A percentile compares a stretch with the other conserved stretches of the same genome.
Conservation (phyloP, 148 eudicot species). For the Arctostaphylos glauca region DNA sequence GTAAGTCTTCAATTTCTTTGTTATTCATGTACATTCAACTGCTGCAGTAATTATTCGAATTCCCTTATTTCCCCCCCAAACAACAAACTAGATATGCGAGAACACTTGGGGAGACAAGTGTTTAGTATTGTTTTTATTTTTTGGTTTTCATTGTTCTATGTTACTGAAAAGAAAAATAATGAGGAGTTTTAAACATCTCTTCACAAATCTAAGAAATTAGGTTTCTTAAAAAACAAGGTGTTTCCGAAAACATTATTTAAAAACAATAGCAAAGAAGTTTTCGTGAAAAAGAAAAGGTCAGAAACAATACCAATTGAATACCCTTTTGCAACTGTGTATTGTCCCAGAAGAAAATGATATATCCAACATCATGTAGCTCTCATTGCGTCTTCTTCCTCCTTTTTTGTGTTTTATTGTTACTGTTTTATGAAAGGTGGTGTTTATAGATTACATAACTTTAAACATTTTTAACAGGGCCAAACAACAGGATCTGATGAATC, state of each 20-base stretch:
- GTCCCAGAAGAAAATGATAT: not conserved
- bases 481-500: constrained; percentile 44
- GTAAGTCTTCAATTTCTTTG: constrained; percentile 37
- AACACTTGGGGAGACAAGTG: not conserved
- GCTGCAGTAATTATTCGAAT: not conserved
- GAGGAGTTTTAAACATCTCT: not conserved
- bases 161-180: not conserved
- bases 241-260: no score
- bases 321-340: not conserved
- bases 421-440: not conserved
- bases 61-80: not conserved
- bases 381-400: not conserved
- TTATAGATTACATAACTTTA: not conserved
- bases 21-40: not conserved
- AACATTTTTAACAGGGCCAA: constrained; percentile 25
- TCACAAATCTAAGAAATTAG: not conserved
- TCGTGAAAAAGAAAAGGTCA: not conserved
- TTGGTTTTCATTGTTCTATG: constrained; percentile 1
- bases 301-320: not conserved
- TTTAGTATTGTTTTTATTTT: not conserved
- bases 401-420: not conserved
- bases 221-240: not conserved
- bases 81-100: not conserved
- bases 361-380: not conserved
- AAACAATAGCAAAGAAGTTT: not conserved